These are phyloP conservation scores for Parietichytrium sp. DNA, from an alignment of 108 stramenopile species.

Conservation along the genomic window DNA sequence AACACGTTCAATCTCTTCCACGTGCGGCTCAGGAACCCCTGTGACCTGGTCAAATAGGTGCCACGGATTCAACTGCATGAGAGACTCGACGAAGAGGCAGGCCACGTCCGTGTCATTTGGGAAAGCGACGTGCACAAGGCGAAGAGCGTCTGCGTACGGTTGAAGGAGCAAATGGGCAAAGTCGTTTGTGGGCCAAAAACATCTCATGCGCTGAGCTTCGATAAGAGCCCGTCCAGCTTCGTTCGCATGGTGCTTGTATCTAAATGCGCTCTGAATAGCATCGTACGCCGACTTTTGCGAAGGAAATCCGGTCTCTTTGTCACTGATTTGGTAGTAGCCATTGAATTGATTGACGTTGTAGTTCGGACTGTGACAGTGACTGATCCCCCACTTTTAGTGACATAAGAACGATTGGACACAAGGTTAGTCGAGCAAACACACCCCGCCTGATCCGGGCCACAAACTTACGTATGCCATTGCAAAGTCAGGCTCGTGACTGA, in stretches of 20 bases:
- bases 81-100: constrained; percentile 45
- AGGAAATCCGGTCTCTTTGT: constrained; percentile 42
- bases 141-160: constrained; percentile 50
- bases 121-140: constrained; percentile 31
- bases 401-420: too few relatives aligned
- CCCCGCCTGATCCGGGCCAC: too few relatives aligned
- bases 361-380: constrained; percentile 34
- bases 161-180: constrained; percentile 4
- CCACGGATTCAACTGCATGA: constrained; percentile 52
- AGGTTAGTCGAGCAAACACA: too few relatives aligned
- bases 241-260: background rate
- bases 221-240: constrained; percentile 45
- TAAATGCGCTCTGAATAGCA: background rate
- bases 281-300: constrained; percentile 40
- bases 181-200: constrained; percentile 44
- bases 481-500: constrained; percentile 42
- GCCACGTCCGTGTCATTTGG: constrained; percentile 47
- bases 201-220: constrained; percentile 46
- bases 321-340: constrained; percentile 43
- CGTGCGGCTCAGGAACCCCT: background rate
- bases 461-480: constrained; percentile 48
- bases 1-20: background rate
- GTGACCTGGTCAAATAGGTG: constrained; percentile 1
- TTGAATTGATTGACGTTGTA: constrained; percentile 42
- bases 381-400: constrained; percentile 53